Evolutionary conservation across 129 eudicot species (phyloP).

Genomic region (Lonicera japonica): DNA sequence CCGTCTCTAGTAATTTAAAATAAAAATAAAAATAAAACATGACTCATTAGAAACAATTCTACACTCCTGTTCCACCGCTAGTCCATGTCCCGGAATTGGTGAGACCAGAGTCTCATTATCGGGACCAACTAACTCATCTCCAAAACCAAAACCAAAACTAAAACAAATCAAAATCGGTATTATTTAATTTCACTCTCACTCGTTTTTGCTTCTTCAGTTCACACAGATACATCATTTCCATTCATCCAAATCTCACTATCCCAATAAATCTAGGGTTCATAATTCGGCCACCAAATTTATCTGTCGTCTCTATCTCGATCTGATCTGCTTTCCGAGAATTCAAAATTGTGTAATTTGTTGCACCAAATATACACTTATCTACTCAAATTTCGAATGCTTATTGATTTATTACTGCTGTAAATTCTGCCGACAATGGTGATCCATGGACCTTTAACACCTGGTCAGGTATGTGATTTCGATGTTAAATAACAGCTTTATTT

Average conservation of each 20-base stretch:
- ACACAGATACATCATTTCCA: background rate
- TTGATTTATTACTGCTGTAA: background rate
- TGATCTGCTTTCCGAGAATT: slow-evolving; percentile 3
- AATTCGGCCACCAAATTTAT: background rate
- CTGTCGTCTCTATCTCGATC: background rate
- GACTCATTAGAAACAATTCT: too few relatives aligned
- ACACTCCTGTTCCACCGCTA: too few relatives aligned
- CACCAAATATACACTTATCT: background rate
- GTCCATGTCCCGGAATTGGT: too few relatives aligned
- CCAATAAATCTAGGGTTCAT: slow-evolving; percentile 1
- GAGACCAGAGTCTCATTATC: too few relatives aligned
- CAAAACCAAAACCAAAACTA: background rate
- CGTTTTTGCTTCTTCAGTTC: background rate
- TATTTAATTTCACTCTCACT: background rate
- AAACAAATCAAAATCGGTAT: too few relatives aligned
- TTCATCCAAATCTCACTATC: background rate
- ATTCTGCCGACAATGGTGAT: slow-evolving; percentile 30
- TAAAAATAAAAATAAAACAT: too few relatives aligned
- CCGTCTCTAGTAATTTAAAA: too few relatives aligned
- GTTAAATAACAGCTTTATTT: background rate
- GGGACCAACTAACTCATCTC: background rate
- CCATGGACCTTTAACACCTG: slow-evolving; percentile 55
- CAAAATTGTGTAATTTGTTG: slow-evolving; percentile 15
- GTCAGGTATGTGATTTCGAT: slow-evolving; percentile 36
- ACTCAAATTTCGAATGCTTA: background rate